These are phyloP conservation scores for Heritiera littoralis DNA, from an alignment of 345 rosid genomes.

Conservation along the genomic window DNA sequence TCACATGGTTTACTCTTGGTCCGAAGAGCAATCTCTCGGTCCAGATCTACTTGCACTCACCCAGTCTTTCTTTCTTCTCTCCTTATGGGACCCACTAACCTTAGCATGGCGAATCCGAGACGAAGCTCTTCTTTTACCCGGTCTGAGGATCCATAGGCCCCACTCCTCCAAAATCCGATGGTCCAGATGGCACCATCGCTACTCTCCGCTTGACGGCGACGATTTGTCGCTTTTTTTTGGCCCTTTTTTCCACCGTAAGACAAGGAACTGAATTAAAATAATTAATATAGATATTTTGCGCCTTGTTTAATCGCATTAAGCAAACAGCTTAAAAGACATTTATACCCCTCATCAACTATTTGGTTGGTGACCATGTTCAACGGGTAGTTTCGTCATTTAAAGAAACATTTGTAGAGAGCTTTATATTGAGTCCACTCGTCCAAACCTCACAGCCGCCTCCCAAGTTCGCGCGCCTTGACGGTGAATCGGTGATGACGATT, in stretches of 20 bases:
- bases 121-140: constrained; percentile 8
- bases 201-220: constrained; percentile 30
- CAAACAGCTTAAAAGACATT: background rate
- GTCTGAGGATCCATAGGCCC: constrained; percentile 3
- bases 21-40: background rate
- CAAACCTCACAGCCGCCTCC: constrained; percentile 28
- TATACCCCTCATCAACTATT: constrained; percentile 11
- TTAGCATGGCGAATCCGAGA: constrained; percentile 15
- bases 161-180: constrained; percentile 20
- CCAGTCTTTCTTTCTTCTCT: background rate
- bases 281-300: background rate
- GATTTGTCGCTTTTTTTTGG: constrained; percentile 27
- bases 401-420: background rate
- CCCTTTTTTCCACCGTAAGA: background rate
- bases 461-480: constrained; percentile 43
- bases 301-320: background rate
- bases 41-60: constrained; percentile 6
- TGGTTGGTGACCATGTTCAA: too few species aligned
- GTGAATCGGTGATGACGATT: constrained; percentile 42
- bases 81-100: constrained; percentile 22
- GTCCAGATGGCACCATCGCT: constrained; percentile 12
- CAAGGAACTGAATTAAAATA: too few species aligned
- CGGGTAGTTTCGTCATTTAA: background rate
- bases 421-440: constrained; percentile 27
- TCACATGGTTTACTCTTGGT: background rate